Base-by-base conservation (phyloP, 192 early-diverging fungal species). In the Mortierella alpina region DNA sequence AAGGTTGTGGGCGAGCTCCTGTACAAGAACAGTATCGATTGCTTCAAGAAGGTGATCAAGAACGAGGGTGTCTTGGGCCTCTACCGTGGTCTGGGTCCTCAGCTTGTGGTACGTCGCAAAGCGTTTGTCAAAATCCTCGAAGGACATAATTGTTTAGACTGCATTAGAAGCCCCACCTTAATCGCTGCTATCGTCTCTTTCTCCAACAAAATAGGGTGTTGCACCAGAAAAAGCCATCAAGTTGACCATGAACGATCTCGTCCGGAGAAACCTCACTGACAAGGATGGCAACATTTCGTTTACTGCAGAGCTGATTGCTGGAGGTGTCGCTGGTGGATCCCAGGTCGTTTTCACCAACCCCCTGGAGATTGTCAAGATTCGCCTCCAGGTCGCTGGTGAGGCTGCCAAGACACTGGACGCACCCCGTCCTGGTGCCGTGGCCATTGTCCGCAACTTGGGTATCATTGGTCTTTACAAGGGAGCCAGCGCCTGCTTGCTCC, bases 201-300 rank as follows among this genome's bases (percentile, higher is more conserved):
- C 31, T 31, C 31, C 31, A 31, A 31, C 1, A 31, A 31, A 31
- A 20, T 74, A 89, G 88, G 92, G 93, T 82, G 97, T 99, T 56
- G 97, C 97, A 6, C 97, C 97, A 7, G 97, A 99, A 76, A 97
- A 99, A 82, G 97, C 97, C 45, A 97, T 99, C 84, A 99, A 99
- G 85, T 81, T 99, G 76, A 97, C 97, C 7, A 91, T 99, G 77
- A 99, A 99, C 87, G 96, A 97, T 77, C 87, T 96, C 66, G 92
- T 97, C 12, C 88, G 97, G 63, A 82, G 87, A 11, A 84, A 89
- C 22, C 72, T 94, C 2, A 90, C 85, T 15, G 85, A 94, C 74
- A 87, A 84, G 70, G 79, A 92, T 7, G 95, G 95, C 22, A 83
- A 93, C 57, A 95, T 96, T 49, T 70, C 90, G 9, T 80, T 97